Base-by-base conservation (phyloP, 140 eudicot genomes). In the Erigeron philadelphicus region DNA sequence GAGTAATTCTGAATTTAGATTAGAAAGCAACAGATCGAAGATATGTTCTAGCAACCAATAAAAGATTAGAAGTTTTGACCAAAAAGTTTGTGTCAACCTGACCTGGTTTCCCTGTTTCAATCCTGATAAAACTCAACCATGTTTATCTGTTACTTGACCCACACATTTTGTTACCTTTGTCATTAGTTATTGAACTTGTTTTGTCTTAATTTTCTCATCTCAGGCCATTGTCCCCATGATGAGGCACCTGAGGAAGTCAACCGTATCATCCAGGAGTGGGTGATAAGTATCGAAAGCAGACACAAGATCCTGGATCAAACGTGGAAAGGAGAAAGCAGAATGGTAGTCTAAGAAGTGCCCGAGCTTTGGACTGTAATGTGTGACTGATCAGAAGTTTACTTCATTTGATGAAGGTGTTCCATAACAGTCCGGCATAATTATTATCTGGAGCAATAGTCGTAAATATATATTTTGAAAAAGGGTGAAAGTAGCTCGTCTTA, bases 141-240 rank as follows among this genome's bases (percentile, higher is more conserved):
- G 25, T 12, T 5, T 43, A 60, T 3, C 5, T 9, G 18, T 60
- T 31, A 60, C 65, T 47, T 52, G 54, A 66, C 3, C 17, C 18
- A 10, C 67, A 44, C 58, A 58, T 44, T 21, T 57, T 58, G 46
- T 48, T 48, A 71, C 59, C 9, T 41, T 11, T 41, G 19, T 55
- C 45, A 19, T 42, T 18, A 58, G 50, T 61, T 49, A 45, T 72
- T n/a, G 15, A 6, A 35, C 25, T 72, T 6, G 23, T 3, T 7
- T 73, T 12, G 11, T 15, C 31, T 47, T 47, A 54, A 31, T 31
- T 4, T 0, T 31, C 38, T 31, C 38, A 44, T 69, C 46, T 72
- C 78, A 90, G 98, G 98, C 42, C 98, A 92, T 64, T 92, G 98
- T 65, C 98, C 98, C 46, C 98, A 88, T 15, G 98, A 92, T 70